These are phyloP conservation scores for Annulohypoxylon bovei DNA, from an alignment of 495 filamentous ascomycete genomes.

Conservation along the genomic window DNA sequence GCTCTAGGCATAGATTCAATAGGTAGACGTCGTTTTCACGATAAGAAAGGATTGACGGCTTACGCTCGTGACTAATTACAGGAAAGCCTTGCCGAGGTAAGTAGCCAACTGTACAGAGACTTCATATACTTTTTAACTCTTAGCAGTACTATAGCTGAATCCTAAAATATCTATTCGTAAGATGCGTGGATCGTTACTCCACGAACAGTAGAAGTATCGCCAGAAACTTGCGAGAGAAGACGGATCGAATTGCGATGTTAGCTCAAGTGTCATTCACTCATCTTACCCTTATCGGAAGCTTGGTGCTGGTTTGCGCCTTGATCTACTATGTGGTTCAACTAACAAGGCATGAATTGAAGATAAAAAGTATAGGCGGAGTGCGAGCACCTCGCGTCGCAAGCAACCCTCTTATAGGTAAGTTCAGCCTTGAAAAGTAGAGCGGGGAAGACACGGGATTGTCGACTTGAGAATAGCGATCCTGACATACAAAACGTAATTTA, in stretches of 20 bases:
- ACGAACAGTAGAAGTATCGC: background rate
- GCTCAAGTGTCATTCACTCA: slow-evolving; percentile 21
- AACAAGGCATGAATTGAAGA: slow-evolving; percentile 29
- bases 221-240: background rate
- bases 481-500: slow-evolving; percentile 4
- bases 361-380: slow-evolving; percentile 37
- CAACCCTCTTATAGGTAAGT: slow-evolving; percentile 37
- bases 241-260: slow-evolving; percentile 17
- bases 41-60: slow-evolving; percentile 23
- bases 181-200: background rate
- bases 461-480: slow-evolving; percentile 7
- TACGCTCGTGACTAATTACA: slow-evolving; percentile 1
- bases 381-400: slow-evolving; percentile 27
- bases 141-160: background rate
- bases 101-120: background rate
- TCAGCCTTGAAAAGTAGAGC: background rate
- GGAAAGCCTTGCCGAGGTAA: background rate
- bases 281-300: background rate
- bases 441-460: background rate
- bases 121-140: background rate
- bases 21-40: background rate
- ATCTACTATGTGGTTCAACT: slow-evolving; percentile 28
- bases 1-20: background rate
- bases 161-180: background rate
- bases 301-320: slow-evolving; percentile 15